phyloP scores from a whole-genome alignment of 257 asterid species.

The Solanum neorickii region DNA sequence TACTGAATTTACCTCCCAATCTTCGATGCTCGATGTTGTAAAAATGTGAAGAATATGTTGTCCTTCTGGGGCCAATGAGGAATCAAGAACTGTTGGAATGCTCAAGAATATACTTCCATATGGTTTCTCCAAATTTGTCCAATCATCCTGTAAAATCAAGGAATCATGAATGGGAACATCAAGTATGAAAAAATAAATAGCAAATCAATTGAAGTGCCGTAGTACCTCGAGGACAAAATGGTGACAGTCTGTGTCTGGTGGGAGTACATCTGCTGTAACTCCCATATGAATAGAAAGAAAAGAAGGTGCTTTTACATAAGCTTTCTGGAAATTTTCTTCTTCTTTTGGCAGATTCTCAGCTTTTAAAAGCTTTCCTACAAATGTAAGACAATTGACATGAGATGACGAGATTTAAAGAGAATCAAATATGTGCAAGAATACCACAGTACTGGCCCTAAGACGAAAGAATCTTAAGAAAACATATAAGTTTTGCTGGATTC shows the following conservation, averaged over 20 bases:
- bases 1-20: constrained; percentile 63
- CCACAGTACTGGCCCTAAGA: background rate
- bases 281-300: constrained; percentile 95
- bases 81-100: constrained; percentile 89
- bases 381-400: background rate
- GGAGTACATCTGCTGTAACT: constrained; percentile 80
- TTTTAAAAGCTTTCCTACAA: constrained; percentile 71
- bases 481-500: background rate
- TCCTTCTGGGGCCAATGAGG: constrained; percentile 91
- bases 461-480: background rate
- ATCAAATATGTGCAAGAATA: background rate
- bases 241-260: constrained; percentile 85
- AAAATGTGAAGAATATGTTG: constrained; percentile 91
- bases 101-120: constrained; percentile 97
- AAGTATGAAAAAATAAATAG: background rate
- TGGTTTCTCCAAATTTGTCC: constrained; percentile 64
- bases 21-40: constrained; percentile 82
- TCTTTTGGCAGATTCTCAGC: constrained; percentile 71
- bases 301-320: constrained; percentile 93
- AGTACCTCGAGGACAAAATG: constrained; percentile 86
- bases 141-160: constrained; percentile 47
- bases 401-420: background rate
- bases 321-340: constrained; percentile 81
- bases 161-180: constrained; percentile 2
- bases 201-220: background rate